Conservation (phyloP, 805 yeast genomes). For the Maudiozyma turicensis region DNA sequence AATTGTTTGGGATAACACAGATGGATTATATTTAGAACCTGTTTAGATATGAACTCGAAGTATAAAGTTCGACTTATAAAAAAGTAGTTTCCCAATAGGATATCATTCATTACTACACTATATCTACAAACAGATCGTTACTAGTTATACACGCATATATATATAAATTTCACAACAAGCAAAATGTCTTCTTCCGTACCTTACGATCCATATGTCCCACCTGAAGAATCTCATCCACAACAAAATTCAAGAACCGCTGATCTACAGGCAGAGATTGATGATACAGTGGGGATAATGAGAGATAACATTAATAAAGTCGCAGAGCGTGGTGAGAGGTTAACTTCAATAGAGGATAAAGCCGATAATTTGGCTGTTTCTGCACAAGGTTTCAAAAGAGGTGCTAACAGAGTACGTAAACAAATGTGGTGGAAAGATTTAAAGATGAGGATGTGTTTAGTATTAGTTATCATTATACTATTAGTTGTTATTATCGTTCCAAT, state of each 20-base stretch:
- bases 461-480: slow-evolving; percentile 67
- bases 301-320: slow-evolving; percentile 94
- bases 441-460: slow-evolving; percentile 83
- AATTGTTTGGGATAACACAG: too few species aligned
- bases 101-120: not conserved
- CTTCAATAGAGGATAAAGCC: slow-evolving; percentile 85
- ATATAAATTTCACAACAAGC: not conserved
- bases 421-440: slow-evolving; percentile 99
- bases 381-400: slow-evolving; percentile 91
- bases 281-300: slow-evolving; percentile 95
- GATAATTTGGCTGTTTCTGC: slow-evolving; percentile 88
- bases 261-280: slow-evolving; percentile 86
- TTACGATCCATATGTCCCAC: slow-evolving; percentile 77
- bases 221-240: slow-evolving; percentile 31
- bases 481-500: slow-evolving; percentile 88
- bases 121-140: too few species aligned
- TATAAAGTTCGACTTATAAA: too few species aligned
- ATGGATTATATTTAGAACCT: too few species aligned
- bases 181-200: slow-evolving; percentile 70
- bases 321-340: slow-evolving; percentile 85
- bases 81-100: too few species aligned
- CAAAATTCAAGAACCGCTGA: slow-evolving; percentile 57
- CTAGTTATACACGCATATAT: not conserved
- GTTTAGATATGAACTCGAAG: too few species aligned
- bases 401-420: slow-evolving; percentile 93